Conservation (phyloP, 2,329 filamentous ascomycete genomes). For the Trichophyton mentagrophytes region DNA sequence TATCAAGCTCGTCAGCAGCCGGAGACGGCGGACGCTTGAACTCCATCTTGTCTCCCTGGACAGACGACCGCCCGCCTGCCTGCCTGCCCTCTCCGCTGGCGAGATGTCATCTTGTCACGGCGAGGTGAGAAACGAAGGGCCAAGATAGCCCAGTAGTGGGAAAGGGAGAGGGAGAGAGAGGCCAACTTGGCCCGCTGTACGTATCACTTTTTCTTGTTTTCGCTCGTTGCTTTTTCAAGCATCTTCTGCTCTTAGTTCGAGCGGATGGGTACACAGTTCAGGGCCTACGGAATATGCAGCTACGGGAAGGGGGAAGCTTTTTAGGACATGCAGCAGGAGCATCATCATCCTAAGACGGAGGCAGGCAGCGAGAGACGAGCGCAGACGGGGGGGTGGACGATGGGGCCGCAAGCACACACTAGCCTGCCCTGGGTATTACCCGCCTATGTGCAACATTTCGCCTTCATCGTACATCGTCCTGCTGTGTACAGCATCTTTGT, state of each 20-base stretch:
- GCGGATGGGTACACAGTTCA: background rate
- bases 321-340: background rate
- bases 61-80: no score
- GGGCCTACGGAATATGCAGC: slow-evolving; percentile 2
- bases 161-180: background rate
- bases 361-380: background rate
- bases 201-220: background rate
- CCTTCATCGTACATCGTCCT: background rate
- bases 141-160: background rate
- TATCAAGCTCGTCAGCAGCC: no score
- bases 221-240: background rate
- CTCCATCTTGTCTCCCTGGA: no score
- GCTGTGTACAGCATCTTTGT: background rate
- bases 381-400: background rate
- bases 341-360: background rate
- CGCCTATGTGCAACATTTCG: background rate
- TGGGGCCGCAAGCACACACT: background rate
- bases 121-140: background rate
- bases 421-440: slow-evolving; percentile 1
- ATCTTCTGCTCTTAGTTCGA: no score
- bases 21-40: no score
- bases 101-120: background rate
- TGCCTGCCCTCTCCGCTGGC: no score
- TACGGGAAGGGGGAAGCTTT: background rate
- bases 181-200: slow-evolving; percentile 2